Conservation (phyloP, 2,329 filamentous ascomycete genomes). For the Paecilomyces formosus region DNA sequence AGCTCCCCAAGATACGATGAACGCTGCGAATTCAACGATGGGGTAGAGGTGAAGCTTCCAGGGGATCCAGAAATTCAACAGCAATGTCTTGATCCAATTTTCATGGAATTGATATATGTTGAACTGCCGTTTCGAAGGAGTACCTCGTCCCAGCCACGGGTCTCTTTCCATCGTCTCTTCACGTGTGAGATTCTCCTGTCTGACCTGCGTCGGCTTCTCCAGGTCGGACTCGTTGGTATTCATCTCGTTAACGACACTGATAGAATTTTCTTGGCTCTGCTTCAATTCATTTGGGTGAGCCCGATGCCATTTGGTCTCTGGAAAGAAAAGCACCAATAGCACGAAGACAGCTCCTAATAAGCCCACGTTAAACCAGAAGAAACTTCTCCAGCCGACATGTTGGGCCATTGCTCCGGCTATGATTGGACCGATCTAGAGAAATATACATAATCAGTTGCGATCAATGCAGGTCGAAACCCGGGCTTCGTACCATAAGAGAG, state of each 20-base stretch:
- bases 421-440: constrained; percentile 44
- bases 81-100: constrained; percentile 36
- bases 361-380: constrained; percentile 60
- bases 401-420: constrained; percentile 55
- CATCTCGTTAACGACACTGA: constrained; percentile 1
- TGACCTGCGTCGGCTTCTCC: constrained; percentile 10
- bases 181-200: constrained; percentile 11
- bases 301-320: constrained; percentile 56
- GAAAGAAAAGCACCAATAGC: constrained; percentile 53
- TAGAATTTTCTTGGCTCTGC: neutral
- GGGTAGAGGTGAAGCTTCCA: constrained; percentile 57
- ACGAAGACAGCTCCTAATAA: constrained; percentile 44
- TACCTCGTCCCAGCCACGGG: constrained; percentile 49
- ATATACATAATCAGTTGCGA: constrained; percentile 10
- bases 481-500: constrained; percentile 46
- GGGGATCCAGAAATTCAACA: constrained; percentile 52
- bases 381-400: constrained; percentile 52
- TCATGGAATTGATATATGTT: constrained; percentile 43
- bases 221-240: constrained; percentile 8
- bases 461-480: neutral
- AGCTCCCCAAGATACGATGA: constrained; percentile 55
- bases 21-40: constrained; percentile 55
- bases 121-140: constrained; percentile 51
- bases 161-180: constrained; percentile 35
- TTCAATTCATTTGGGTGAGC: constrained; percentile 19